Evolutionary conservation across 1,139 yeast species (phyloP).

Genomic region (Yamadazyma epiphylla): DNA sequence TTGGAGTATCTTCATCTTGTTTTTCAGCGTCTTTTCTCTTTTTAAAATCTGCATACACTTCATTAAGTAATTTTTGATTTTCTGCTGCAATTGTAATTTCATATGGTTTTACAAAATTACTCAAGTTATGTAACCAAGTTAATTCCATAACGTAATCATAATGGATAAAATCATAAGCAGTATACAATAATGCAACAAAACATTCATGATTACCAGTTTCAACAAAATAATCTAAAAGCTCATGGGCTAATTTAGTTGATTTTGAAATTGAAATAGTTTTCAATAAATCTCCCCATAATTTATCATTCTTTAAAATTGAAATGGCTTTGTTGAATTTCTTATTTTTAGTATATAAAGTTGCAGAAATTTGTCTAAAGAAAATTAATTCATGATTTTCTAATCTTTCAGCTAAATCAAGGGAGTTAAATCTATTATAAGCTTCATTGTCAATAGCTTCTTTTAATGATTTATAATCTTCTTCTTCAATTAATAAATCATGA

Average conservation of each 20-base stretch:
- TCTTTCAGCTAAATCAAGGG: slow-evolving; percentile 87
- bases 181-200: slow-evolving; percentile 83
- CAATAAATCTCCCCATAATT: slow-evolving; percentile 91
- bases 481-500: slow-evolving; percentile 93
- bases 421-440: slow-evolving; percentile 86
- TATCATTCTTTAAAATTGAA: slow-evolving; percentile 84
- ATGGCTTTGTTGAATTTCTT: slow-evolving; percentile 91
- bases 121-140: slow-evolving; percentile 84
- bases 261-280: slow-evolving; percentile 86
- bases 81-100: slow-evolving; percentile 80
- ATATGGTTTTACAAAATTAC: slow-evolving; percentile 83
- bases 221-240: slow-evolving; percentile 84
- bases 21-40: slow-evolving; percentile 63
- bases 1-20: slow-evolving; percentile 46
- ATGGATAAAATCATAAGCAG: slow-evolving; percentile 77
- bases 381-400: slow-evolving; percentile 87
- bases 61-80: slow-evolving; percentile 64
- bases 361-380: slow-evolving; percentile 95
- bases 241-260: slow-evolving; percentile 81
- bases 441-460: slow-evolving; percentile 76
- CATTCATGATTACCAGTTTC: slow-evolving; percentile 97
- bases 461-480: slow-evolving; percentile 89
- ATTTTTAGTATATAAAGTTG: slow-evolving; percentile 87
- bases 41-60: slow-evolving; percentile 65
- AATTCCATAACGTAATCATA: slow-evolving; percentile 85